phyloP scores from a whole-genome alignment of 1,284 basidiomycete genomes.

The Xanthoconium separans region DNA sequence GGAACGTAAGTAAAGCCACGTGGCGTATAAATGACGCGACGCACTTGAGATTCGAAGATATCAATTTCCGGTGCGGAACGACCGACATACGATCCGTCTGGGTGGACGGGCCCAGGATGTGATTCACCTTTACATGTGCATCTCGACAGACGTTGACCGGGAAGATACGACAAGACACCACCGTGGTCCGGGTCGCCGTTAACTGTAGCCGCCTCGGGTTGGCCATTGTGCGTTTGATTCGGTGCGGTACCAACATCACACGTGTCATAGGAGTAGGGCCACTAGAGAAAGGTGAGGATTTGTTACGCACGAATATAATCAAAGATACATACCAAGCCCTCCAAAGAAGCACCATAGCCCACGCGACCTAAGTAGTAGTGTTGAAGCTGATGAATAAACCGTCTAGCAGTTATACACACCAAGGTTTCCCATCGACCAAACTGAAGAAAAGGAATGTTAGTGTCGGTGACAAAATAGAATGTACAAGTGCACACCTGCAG shows the following conservation, averaged over 20 bases:
- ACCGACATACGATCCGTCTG: constrained; percentile 55
- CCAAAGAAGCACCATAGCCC: constrained; percentile 61
- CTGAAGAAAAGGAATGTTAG: constrained; percentile 21
- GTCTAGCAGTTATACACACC: constrained; percentile 30
- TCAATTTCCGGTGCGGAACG: constrained; percentile 71
- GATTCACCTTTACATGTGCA: constrained; percentile 65
- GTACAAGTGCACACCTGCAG: constrained; percentile 29
- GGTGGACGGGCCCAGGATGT: constrained; percentile 62
- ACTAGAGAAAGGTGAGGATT: constrained; percentile 26
- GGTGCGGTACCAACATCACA: constrained; percentile 61
- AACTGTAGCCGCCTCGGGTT: constrained; percentile 38
- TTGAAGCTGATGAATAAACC: not conserved
- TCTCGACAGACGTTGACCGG: constrained; percentile 57
- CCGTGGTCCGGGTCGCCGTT: constrained; percentile 38
- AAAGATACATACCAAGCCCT: constrained; percentile 48
- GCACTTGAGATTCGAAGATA: constrained; percentile 58
- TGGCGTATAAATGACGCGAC: not conserved
- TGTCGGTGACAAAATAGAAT: not conserved
- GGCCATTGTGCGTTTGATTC: constrained; percentile 46
- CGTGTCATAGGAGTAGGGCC: constrained; percentile 50
- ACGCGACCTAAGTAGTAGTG: constrained; percentile 40
- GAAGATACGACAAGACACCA: constrained; percentile 52
- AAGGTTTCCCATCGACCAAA: constrained; percentile 69
- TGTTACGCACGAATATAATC: not conserved
- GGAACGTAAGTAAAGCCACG: constrained; percentile 2